Base-by-base conservation (phyloP, 345 rosid species). In the Cardiospermum halicacabum region DNA sequence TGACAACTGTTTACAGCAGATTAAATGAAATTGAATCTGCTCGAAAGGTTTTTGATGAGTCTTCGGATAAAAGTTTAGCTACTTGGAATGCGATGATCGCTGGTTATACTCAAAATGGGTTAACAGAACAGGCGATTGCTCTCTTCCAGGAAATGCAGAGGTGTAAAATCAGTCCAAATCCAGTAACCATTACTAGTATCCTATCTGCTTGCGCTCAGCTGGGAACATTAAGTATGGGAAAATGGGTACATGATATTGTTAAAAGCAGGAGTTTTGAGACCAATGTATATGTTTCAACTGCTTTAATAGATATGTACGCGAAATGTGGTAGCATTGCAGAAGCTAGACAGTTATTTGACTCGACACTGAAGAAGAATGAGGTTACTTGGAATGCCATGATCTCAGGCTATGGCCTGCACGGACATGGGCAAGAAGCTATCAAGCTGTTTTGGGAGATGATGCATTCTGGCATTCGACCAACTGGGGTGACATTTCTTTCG, bases 311-410 rank as follows among this genome's bases (percentile, higher is more conserved):
- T 69, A 90, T 88, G 97, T 84, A 88, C 71, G 87, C 92, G 1
- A 90, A 90, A 72, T 88, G 97, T 48, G 95, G 97, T 61, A 84
- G 80, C 80, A 80, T 85, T 62, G 75, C 4, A 15, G 87, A 82
- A 77, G 91, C 96, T 64, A 81, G 83, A 7, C 57, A 56, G 42
- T 69, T 86, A 68, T 90, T 90, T 76, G 78, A 88, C 61, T 64
- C 18, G 58, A 80, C 81, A 74, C 80, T 81, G 0, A 76, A 71
- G 76, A 90, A 82, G 80, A 85, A 86, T 67, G 90, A 74, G 65
- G 91, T 90, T 27, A 86, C 95, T 69, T 90, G 97, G 97, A 90
- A 88, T 62, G 76, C 92, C 16, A 88, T 90, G 84, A 90, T 90
- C 56, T 82, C 85, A 3, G 87, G 91, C 39, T 90, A 85, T 73